These are phyloP conservation scores for Hippophae rhamnoides DNA, from an alignment of 306 rosid genomes.

Conservation along the genomic window DNA sequence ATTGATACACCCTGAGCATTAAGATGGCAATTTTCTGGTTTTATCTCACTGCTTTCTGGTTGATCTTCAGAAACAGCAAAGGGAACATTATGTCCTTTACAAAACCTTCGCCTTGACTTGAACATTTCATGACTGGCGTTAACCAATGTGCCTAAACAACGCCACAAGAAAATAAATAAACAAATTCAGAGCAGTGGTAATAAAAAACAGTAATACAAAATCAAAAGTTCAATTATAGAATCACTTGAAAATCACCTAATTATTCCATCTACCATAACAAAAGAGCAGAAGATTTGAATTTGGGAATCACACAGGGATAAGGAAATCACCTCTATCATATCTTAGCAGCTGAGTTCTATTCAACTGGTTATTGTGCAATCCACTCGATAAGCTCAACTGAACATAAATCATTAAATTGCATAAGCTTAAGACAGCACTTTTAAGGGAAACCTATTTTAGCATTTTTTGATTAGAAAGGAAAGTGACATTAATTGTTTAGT, in stretches of 20 bases:
- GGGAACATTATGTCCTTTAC: constrained; percentile 30
- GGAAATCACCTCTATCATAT: constrained; percentile 48
- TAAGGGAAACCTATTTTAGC: constrained; percentile 3
- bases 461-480: constrained; percentile 9
- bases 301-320: constrained; percentile 17
- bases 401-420: constrained; percentile 21
- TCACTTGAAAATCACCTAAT: not conserved
- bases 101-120: constrained; percentile 33
- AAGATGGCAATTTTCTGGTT: constrained; percentile 19
- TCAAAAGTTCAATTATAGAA: not conserved
- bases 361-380: constrained; percentile 32
- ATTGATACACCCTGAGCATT: constrained; percentile 32
- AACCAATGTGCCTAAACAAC: constrained; percentile 40
- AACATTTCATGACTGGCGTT: constrained; percentile 31
- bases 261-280: not conserved
- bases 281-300: constrained; percentile 14
- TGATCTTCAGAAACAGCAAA: constrained; percentile 67
- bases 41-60: constrained; percentile 35
- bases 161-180: constrained; percentile 14
- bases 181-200: constrained; percentile 6
- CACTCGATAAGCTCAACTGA: constrained; percentile 54
- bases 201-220: not conserved
- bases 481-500: constrained; percentile 3
- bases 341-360: constrained; percentile 33
- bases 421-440: constrained; percentile 13